Base-by-base conservation (phyloP, 2,329 filamentous ascomycete genomes). In the Dactylellina parvicollis region DNA sequence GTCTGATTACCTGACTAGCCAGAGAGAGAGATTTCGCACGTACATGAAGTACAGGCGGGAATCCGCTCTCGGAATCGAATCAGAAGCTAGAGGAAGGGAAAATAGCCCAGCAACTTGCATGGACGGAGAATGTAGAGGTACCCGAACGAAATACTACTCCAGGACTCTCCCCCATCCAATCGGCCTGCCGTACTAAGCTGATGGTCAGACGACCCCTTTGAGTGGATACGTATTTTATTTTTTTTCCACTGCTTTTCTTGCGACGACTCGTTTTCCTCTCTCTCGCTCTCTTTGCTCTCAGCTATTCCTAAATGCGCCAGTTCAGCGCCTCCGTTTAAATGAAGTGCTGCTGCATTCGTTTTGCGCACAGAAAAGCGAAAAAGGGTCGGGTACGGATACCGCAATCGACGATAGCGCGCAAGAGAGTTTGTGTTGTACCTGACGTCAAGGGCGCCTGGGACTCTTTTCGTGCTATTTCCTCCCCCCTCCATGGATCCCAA, bases 1-100 rank as follows among this genome's bases (percentile, higher is more conserved):
- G 49, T 69, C 54, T 65, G 49, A 46, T 55, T 56, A 34, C 42
- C 24, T 52, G 18, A 8, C 32, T 42, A 50, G 62, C 26, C 42
- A 60, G 64, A 61, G 50, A 9, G 18, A 18, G 4, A 30, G 52
- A 22, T 42, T 56, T 54, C 59, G 62, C 62, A 67, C 59, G 20
- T 46, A 61, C 32, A 40, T n/a, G 38, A 44, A 38, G 55, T 18
- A 49, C 46, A 49, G 38, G 46, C 46, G 49, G 38, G 61, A 32
- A 44, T 44, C 62, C 62, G 62, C 62, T 59, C 62, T 67, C 62
- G 62, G 62, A 67, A 67, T 67, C 62, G 62, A 67, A 66, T 66
- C 61, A 66, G 61, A 57, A 52, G 54, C 61, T 66, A 67, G 62
- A 66, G 28, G 50, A 47, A 30, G 56, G 52, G 38, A 56, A 49